phyloP scores from a whole-genome alignment of 108 stramenopile species.

The Cyclotella cryptica region DNA sequence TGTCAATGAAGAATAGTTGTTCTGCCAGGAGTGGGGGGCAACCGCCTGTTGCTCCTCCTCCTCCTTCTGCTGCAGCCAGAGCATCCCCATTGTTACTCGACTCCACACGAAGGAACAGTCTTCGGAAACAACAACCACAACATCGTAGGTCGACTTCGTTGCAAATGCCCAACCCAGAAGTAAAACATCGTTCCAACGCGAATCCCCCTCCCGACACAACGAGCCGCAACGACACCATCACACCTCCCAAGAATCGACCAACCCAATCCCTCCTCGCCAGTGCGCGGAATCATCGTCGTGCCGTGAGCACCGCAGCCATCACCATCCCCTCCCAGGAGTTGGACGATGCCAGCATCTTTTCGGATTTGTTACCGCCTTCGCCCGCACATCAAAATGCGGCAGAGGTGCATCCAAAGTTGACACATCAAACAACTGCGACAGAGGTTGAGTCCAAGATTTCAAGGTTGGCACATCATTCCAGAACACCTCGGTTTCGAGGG shows the following conservation, averaged over 20 bases:
- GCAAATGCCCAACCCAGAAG: too few relatives aligned
- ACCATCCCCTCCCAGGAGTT: neutral
- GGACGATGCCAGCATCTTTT: constrained; percentile 1
- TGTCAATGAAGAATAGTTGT: too few relatives aligned
- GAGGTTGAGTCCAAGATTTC: neutral
- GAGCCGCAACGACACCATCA: neutral
- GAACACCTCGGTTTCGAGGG: neutral
- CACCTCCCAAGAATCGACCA: neutral
- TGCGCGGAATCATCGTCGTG: neutral
- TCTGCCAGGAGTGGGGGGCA: too few relatives aligned
- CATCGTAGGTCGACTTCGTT: too few relatives aligned
- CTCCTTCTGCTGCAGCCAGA: too few relatives aligned
- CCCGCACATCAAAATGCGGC: neutral
- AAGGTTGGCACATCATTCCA: too few relatives aligned
- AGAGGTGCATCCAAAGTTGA: neutral
- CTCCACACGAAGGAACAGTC: too few relatives aligned
- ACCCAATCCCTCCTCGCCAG: neutral
- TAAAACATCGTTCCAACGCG: too few relatives aligned
- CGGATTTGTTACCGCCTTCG: constrained; percentile 1
- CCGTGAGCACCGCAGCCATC: neutral
- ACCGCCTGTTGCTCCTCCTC: too few relatives aligned
- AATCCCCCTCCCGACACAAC: neutral
- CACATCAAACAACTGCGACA: too few relatives aligned
- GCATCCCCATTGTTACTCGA: too few relatives aligned
- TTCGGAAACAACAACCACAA: too few relatives aligned